Evolutionary conservation across 495 filamentous ascomycete genomes (phyloP).

Genomic region (Xylaria flabelliformis): DNA sequence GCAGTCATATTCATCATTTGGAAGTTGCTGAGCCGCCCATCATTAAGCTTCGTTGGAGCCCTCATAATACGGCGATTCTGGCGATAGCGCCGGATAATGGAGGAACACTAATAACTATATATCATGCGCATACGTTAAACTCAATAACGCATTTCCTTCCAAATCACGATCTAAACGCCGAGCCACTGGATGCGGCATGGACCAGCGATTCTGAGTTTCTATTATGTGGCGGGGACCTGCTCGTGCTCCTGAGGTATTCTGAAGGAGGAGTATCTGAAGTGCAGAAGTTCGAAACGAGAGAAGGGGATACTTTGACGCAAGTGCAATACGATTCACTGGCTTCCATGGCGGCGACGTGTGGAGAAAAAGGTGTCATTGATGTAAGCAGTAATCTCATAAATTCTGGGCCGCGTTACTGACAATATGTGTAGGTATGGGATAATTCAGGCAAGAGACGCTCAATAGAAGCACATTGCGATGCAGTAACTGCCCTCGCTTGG

Average conservation of each 20-base stretch:
- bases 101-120: constrained; percentile 57
- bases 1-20: constrained; percentile 53
- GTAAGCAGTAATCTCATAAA: constrained; percentile 43
- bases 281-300: constrained; percentile 48
- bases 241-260: constrained; percentile 49
- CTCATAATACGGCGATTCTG: constrained; percentile 57
- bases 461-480: constrained; percentile 57
- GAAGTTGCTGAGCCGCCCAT: constrained; percentile 59
- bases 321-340: constrained; percentile 56
- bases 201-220: constrained; percentile 63
- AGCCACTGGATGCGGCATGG: constrained; percentile 66
- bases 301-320: constrained; percentile 52
- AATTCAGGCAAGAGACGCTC: constrained; percentile 49
- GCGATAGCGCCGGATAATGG: constrained; percentile 60
- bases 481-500: constrained; percentile 57
- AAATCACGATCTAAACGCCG: constrained; percentile 49
- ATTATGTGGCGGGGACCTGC: constrained; percentile 61
- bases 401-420: constrained; percentile 29
- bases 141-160: constrained; percentile 50
- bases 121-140: constrained; percentile 48
- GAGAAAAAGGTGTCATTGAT: constrained; percentile 58
- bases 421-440: constrained; percentile 56
- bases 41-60: constrained; percentile 67
- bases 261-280: constrained; percentile 47
- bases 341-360: constrained; percentile 55